Conservation (phyloP, 148 eudicot species). For the Camellia sinensis region DNA sequence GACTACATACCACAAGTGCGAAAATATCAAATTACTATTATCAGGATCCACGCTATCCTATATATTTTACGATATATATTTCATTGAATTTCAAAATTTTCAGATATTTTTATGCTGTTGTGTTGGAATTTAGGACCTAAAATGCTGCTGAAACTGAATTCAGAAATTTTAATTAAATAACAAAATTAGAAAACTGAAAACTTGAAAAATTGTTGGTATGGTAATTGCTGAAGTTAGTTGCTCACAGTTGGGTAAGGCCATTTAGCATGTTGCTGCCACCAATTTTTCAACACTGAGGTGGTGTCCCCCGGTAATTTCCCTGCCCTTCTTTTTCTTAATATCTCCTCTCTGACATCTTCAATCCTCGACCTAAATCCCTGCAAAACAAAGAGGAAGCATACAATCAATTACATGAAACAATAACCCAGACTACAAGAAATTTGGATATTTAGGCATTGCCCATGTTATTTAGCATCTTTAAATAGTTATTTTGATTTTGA, state of each 20-base stretch:
- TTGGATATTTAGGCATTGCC: not conserved
- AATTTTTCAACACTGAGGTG: constrained; percentile 83
- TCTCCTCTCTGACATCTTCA: constrained; percentile 98
- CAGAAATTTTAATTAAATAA: not conserved
- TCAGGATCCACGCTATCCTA: too few species aligned
- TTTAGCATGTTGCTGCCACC: constrained; percentile 98
- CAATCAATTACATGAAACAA: not conserved
- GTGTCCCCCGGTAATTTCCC: constrained; percentile 99
- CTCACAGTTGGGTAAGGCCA: constrained; percentile 99
- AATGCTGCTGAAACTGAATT: not conserved
- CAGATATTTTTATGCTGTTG: not conserved
- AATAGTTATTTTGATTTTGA: not conserved
- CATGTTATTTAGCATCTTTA: too few species aligned
- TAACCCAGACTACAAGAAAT: not conserved
- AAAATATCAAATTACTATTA: too few species aligned
- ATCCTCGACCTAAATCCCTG: constrained; percentile 96
- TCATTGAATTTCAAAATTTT: not conserved
- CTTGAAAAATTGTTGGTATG: not conserved
- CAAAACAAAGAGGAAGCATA: not conserved
- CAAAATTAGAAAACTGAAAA: not conserved
- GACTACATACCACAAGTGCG: too few species aligned
- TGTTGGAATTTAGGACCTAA: not conserved
- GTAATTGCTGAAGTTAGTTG: not conserved
- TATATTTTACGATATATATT: too few species aligned
- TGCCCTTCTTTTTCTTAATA: constrained; percentile 86